Evolutionary conservation across 352 stramenopile species (phyloP), one percentile per base, ranked within the genome.

Genomic region (Aphanomyces cochlioides): DNA sequence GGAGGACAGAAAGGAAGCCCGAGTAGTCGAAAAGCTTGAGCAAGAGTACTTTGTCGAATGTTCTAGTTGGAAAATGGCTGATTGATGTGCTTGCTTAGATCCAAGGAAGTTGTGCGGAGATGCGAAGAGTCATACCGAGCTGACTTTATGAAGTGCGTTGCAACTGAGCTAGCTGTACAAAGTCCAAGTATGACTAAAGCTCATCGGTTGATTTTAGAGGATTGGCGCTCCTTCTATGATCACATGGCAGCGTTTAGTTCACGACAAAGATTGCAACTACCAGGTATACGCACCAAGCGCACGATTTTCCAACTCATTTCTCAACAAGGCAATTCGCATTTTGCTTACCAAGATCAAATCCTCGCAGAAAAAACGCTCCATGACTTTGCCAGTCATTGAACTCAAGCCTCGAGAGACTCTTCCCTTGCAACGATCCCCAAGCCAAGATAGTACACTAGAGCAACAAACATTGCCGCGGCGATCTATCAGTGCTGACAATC

Each of bases 331-430:
- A 15, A 66, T 66, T 19, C 57, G 57, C 57, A 66, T 66, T 12
- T 37, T 66, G 10, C 21, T 66, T 1, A 66, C 57, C 34, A 66
- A 66, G 39, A 66, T 66, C 57, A 66, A 66, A 38, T 66, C 57
- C 7, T 66, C 57, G 6, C 57, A 66, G 38, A 66, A 66, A 28
- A 48, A 53, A n/a, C 57, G 40, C 17, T 34, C 38, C 34, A 47
- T 28, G 50, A 19, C 21, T 17, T 28, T 58, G 50, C 50, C 50
- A 12, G 7, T 36, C 17, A 58, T 58, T 2, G 50, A 58, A 2
- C 36, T 58, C 17, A 58, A 58, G 17, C 45, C 45, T 15, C 45
- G 13, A 53, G 45, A 15, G n/a, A 1, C n/a, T 53, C 45, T 19
- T 19, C 45, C 45, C 45, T 28, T 28, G 28, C 28, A 28, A 28